These are phyloP conservation scores for Lycium barbarum DNA, from an alignment of 257 asterid species.

Conservation along the genomic window DNA sequence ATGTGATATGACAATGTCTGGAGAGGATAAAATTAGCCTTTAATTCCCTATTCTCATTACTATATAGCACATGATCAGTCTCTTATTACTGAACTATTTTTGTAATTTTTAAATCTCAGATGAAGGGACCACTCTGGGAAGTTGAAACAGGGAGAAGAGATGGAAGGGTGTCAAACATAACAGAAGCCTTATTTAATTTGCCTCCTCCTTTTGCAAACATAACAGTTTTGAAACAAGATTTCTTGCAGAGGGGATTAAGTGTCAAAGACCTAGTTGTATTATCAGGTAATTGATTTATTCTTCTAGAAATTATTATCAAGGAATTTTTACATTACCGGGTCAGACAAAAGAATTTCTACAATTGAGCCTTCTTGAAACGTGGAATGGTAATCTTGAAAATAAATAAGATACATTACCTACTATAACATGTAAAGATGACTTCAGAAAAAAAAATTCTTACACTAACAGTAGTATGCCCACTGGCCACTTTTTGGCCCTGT, in stretches of 20 bases:
- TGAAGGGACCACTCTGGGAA: slow-evolving; percentile 52
- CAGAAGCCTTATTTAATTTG: slow-evolving; percentile 40
- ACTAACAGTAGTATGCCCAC: not conserved
- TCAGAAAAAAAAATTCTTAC: too few species aligned
- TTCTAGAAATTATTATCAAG: too few species aligned
- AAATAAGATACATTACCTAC: too few species aligned
- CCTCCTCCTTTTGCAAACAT: slow-evolving; percentile 44
- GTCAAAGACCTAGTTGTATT: slow-evolving; percentile 55
- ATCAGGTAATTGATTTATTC: slow-evolving; percentile 36
- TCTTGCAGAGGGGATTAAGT: slow-evolving; percentile 43
- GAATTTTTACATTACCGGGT: too few species aligned
- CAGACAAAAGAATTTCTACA: too few species aligned
- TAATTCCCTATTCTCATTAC: too few species aligned
- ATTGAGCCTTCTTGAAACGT: too few species aligned
- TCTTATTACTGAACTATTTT: not conserved
- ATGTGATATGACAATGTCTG: too few species aligned
- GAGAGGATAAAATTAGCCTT: too few species aligned
- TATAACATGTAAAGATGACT: too few species aligned
- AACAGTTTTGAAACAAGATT: slow-evolving; percentile 41
- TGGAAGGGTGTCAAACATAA: slow-evolving; percentile 45
- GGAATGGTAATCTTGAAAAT: too few species aligned
- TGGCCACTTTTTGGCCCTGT: not conserved
- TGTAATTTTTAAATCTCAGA: slow-evolving; percentile 29
- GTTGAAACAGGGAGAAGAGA: slow-evolving; percentile 59
- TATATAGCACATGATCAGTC: too few species aligned